Conservation (phyloP, 2,329 filamentous ascomycete genomes). For the Penicillium concentricum region DNA sequence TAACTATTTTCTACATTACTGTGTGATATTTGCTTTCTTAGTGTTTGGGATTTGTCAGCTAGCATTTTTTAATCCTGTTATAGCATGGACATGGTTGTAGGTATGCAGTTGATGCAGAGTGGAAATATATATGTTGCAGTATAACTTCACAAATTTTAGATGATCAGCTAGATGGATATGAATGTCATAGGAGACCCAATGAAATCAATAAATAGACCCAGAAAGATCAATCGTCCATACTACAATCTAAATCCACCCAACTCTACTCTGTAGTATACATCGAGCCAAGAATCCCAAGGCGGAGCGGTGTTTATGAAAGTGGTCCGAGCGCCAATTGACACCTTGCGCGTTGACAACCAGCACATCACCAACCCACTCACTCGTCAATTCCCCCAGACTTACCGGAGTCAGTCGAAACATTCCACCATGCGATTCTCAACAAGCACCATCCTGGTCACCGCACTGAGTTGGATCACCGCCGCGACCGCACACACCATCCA, state of each 20-base stretch:
- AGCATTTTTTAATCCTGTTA: too few relatives aligned
- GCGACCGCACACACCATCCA: constrained; percentile 90
- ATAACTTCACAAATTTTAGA: too few relatives aligned
- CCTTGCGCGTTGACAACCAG: constrained; percentile 32
- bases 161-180: too few relatives aligned
- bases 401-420: background rate
- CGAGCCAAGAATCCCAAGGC: constrained; percentile 1
- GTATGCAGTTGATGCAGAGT: too few relatives aligned
- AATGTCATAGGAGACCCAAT: too few relatives aligned
- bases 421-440: constrained; percentile 43
- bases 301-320: constrained; percentile 21
- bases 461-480: constrained; percentile 58
- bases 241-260: background rate
- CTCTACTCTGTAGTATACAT: background rate
- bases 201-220: background rate
- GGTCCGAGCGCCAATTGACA: constrained; percentile 40
- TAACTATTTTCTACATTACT: background rate
- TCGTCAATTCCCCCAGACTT: constrained; percentile 1
- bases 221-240: background rate
- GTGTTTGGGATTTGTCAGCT: too few relatives aligned
- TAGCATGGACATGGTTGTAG: too few relatives aligned
- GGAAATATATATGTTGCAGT: too few relatives aligned
- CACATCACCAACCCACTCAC: constrained; percentile 10
- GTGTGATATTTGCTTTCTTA: background rate
- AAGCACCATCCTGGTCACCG: constrained; percentile 48